phyloP scores from a whole-genome alignment of 495 filamentous ascomycete genomes.

The Podospora comata region DNA sequence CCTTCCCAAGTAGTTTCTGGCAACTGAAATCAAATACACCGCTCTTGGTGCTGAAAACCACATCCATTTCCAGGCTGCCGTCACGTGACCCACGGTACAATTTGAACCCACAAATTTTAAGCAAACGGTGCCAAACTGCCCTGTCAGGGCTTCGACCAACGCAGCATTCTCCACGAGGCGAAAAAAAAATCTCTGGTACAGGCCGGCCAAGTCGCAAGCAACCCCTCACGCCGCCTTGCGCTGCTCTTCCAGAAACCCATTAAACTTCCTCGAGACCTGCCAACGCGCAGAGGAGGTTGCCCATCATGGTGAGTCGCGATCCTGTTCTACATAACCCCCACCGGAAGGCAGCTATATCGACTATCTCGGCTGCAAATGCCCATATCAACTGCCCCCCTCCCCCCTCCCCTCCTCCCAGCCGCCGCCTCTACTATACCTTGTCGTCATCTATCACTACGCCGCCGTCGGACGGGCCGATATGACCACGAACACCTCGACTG shows the following conservation, averaged over 20 bases:
- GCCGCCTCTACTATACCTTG: conserved; percentile 11
- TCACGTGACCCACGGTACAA: conserved; percentile 32
- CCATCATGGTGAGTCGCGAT: conserved; percentile 40
- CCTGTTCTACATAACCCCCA: not conserved
- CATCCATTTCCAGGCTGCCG: not conserved
- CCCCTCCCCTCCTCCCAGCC: conserved; percentile 15
- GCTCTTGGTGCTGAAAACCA: not conserved
- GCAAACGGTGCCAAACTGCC: conserved; percentile 24
- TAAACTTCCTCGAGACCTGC: conserved; percentile 33
- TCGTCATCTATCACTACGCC: conserved; percentile 17
- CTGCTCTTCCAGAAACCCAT: conserved; percentile 21
- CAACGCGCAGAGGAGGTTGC: conserved; percentile 37
- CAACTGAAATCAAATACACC: not conserved
- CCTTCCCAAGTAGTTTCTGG: not conserved
- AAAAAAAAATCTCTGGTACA: conserved; percentile 35
- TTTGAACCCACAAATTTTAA: conserved; percentile 35
- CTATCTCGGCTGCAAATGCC: not conserved
- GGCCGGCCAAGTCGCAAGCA: conserved; percentile 36
- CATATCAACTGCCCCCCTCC: not conserved
- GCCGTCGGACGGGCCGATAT: conserved; percentile 1
- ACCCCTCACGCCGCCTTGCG: conserved; percentile 29
- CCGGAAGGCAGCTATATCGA: not conserved
- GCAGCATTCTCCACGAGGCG: conserved; percentile 31
- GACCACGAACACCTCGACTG: not conserved
- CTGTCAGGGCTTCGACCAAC: conserved; percentile 32